Percentiles rank a stretch among this genome's conserved stretches.
These are phyloP conservation scores for Colletotrichum limetticola DNA, from an alignment of 2,329 filamentous ascomycete genomes.

Conservation along the genomic window DNA sequence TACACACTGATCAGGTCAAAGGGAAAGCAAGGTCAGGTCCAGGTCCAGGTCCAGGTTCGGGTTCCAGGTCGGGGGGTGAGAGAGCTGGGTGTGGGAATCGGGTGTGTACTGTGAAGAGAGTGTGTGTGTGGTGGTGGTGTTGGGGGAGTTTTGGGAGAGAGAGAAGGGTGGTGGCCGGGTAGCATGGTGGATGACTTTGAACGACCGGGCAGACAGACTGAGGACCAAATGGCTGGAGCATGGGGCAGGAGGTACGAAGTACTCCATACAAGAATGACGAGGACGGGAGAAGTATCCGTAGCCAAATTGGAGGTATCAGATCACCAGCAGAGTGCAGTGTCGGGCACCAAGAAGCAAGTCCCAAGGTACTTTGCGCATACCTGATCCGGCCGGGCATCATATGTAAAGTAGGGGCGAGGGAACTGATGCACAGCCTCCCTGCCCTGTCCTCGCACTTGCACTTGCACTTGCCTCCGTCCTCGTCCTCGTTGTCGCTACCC, in stretches of 20 bases:
- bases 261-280: neutral
- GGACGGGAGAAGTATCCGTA: neutral
- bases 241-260: neutral
- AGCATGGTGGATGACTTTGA: neutral
- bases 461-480: neutral
- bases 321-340: neutral
- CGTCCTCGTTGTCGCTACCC: neutral
- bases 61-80: neutral
- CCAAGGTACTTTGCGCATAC: conserved; percentile 1
- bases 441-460: neutral
- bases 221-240: neutral
- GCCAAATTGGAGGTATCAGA: neutral
- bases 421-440: conserved; percentile 11
- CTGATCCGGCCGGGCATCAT: neutral
- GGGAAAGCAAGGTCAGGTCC: conserved; percentile 2
- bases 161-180: neutral
- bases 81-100: neutral
- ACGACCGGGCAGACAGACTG: conserved; percentile 1
- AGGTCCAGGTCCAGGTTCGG: neutral
- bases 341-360: neutral
- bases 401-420: neutral
- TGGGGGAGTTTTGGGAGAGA: neutral
- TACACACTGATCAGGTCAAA: conserved; percentile 28
- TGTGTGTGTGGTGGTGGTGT: neutral
- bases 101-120: neutral